A percentile compares a stretch with the other conserved stretches of the same genome.
These are phyloP conservation scores for Hericium coralloides DNA, from an alignment of 768 basidiomycete species.

Conservation along the genomic window DNA sequence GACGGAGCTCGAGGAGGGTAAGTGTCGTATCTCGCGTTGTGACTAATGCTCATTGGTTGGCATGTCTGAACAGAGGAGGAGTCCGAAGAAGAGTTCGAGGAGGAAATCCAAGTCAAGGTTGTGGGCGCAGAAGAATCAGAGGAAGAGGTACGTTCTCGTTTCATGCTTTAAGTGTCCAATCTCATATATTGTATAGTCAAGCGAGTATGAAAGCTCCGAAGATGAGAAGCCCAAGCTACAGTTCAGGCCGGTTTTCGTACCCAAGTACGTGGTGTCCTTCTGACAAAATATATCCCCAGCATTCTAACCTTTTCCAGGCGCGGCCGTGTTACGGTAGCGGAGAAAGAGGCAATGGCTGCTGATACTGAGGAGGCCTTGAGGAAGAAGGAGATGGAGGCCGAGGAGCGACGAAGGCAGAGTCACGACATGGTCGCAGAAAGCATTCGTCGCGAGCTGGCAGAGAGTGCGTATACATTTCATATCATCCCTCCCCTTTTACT, in stretches of 20 bases:
- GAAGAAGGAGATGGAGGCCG: conserved; percentile 65
- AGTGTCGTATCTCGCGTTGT: conserved; percentile 15
- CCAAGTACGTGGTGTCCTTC: conserved; percentile 55
- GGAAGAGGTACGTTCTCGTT: conserved; percentile 35
- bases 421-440: conserved; percentile 93
- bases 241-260: conserved; percentile 90
- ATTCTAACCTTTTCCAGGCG: conserved; percentile 37
- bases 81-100: conserved; percentile 24
- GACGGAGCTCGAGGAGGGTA: conserved; percentile 50
- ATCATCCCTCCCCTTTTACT: background rate
- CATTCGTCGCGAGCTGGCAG: conserved; percentile 82
- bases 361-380: conserved; percentile 69
- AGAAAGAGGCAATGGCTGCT: conserved; percentile 55
- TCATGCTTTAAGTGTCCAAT: background rate
- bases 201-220: conserved; percentile 75
- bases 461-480: conserved; percentile 52
- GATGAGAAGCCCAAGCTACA: conserved; percentile 66
- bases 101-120: conserved; percentile 41
- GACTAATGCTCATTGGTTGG: conserved; percentile 1
- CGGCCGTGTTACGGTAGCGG: conserved; percentile 62
- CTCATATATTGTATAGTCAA: conserved; percentile 43
- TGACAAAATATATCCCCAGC: background rate
- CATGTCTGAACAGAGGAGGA: conserved; percentile 4
- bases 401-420: conserved; percentile 79
- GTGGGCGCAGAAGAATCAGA: conserved; percentile 26